Evolutionary conservation across 2,329 filamentous ascomycete genomes (phyloP), one percentile per base, ranked within the genome.

Genomic region (Ceratocystis colombiana): DNA sequence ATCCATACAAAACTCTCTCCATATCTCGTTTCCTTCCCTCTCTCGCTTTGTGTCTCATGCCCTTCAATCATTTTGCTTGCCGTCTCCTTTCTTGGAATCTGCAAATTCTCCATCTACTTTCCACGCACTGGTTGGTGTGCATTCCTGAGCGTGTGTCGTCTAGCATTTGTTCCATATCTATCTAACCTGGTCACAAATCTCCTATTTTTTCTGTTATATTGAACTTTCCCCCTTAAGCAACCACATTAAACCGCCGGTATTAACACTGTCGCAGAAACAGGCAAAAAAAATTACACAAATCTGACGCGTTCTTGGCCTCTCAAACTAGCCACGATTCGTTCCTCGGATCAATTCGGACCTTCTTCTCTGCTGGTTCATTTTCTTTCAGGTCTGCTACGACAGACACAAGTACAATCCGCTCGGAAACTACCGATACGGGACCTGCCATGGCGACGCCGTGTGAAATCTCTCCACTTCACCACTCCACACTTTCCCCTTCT

Each of bases 291-390:
- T 8, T 12, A 33, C 17, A n/a, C 53, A 59, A 41, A 37, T 20
- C 28, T 59, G 30, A 59, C 53, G 25, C 53, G 25, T 59, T 30
- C 25, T 8, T 25, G 28, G 53, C 17, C 17, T 59, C 53, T 59
- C 28, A 7, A 33, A 41, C 5, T 30, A 59, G 53, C 28, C 53
- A 59, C 25, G 28, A 17, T n/a, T 59, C 28, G 5, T 33, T 59
- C 33, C 53, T 59, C 6, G 53, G 53, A 33, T n/a, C 53, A 15
- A 7, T 59, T 15, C 12, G 53, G 17, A 7, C 15, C 5, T 37
- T 59, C 15, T 59, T 59, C 22, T 59, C 53, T 59, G 17, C 53
- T 59, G 53, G 25, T 7, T 59, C 53, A 30, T 59, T 59, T 37
- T 33, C 28, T 59, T 59, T 25, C 53, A 22, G n/a, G 12, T 12